Evolutionary conservation across 768 basidiomycete genomes (phyloP).

Genomic region (Rhizopogon vinicolor): DNA sequence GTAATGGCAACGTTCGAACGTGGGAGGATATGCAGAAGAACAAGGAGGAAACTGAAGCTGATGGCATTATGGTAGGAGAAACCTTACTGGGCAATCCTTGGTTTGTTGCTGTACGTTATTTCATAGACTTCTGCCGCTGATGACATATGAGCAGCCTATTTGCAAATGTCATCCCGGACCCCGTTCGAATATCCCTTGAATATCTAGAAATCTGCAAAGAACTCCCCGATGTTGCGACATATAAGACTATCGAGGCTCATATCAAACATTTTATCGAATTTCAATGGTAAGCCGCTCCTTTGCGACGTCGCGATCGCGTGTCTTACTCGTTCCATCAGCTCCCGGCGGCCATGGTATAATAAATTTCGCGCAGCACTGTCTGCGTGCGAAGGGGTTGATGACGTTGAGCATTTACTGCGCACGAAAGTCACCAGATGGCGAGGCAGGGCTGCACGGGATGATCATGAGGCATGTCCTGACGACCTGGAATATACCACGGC

Average conservation of each 20-base stretch:
- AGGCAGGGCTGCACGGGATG: slow-evolving; percentile 23
- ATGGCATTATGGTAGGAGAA: slow-evolving; percentile 81
- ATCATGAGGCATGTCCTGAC: background rate
- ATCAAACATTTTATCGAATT: slow-evolving; percentile 64
- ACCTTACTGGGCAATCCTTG: slow-evolving; percentile 71
- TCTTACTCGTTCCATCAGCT: slow-evolving; percentile 24
- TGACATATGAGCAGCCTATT: slow-evolving; percentile 46
- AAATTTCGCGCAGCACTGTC: slow-evolving; percentile 48
- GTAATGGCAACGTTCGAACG: slow-evolving; percentile 73
- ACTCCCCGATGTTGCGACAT: slow-evolving; percentile 44
- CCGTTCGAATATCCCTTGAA: slow-evolving; percentile 62
- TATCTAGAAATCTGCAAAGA: slow-evolving; percentile 61
- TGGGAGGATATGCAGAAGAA: slow-evolving; percentile 56
- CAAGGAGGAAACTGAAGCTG: slow-evolving; percentile 50
- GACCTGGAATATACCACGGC: background rate
- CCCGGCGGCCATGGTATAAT: slow-evolving; percentile 50
- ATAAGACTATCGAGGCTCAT: slow-evolving; percentile 55
- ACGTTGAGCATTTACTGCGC: slow-evolving; percentile 41
- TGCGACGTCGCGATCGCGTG: background rate
- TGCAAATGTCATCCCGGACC: slow-evolving; percentile 48
- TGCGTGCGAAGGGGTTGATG: slow-evolving; percentile 38
- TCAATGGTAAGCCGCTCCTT: slow-evolving; percentile 47
- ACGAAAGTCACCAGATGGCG: slow-evolving; percentile 47
- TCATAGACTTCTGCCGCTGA: background rate
- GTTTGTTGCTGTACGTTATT: slow-evolving; percentile 31